Evolutionary conservation across 2,329 filamentous ascomycete genomes (phyloP).

Genomic region (Ascochyta pisi): DNA sequence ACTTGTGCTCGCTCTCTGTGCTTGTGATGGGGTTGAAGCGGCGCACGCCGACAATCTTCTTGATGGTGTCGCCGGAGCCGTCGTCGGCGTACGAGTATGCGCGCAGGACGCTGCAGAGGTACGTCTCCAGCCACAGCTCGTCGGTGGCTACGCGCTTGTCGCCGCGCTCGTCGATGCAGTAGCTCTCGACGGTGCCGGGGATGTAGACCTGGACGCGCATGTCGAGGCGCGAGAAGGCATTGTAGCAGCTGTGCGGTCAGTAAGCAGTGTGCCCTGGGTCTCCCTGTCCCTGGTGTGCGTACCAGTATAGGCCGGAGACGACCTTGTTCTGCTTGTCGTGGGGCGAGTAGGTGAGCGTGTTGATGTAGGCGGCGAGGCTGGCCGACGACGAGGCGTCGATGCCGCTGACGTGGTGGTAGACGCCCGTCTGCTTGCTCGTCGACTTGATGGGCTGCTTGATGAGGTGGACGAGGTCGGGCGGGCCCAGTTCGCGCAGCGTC

Average conservation of each 20-base stretch:
- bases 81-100: constrained; percentile 98
- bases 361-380: constrained; percentile 96
- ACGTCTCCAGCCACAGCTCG: constrained; percentile 95
- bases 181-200: constrained; percentile 93
- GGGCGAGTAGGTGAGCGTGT: constrained; percentile 91
- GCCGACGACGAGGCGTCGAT: constrained; percentile 97
- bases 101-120: constrained; percentile 90
- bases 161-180: constrained; percentile 95
- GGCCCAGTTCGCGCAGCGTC: constrained; percentile 88
- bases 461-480: constrained; percentile 93
- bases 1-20: constrained; percentile 97
- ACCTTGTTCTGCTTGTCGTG: constrained; percentile 87
- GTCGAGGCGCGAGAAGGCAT: constrained; percentile 96
- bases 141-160: constrained; percentile 94
- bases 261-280: background rate
- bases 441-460: constrained; percentile 75
- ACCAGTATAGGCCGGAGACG: constrained; percentile 94
- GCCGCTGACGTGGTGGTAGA: constrained; percentile 98
- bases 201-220: constrained; percentile 99
- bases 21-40: constrained; percentile 97
- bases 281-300: constrained; percentile 35
- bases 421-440: constrained; percentile 70
- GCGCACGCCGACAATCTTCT: constrained; percentile 95
- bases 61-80: constrained; percentile 90
- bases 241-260: constrained; percentile 76